phyloP scores from a whole-genome alignment of 2,329 filamentous ascomycete genomes.

The Diaporthe capsici region DNA sequence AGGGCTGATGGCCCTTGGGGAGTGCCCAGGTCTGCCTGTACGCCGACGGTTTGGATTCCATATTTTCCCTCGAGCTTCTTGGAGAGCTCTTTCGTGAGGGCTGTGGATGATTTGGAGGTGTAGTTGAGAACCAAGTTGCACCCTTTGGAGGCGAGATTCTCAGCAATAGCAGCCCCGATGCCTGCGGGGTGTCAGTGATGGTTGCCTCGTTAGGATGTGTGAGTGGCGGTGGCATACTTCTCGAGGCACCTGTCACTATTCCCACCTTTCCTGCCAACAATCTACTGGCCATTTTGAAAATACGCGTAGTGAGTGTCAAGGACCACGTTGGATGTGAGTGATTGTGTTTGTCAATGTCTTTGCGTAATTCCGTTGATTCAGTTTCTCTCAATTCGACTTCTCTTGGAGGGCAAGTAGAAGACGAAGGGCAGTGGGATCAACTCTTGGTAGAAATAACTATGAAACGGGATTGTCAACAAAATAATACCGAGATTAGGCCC shows the following conservation, averaged over 20 bases:
- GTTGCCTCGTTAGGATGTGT: constrained; percentile 17
- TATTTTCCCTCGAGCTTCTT: constrained; percentile 68
- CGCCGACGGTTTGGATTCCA: constrained; percentile 70
- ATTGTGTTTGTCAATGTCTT: not conserved
- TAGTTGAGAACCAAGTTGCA: constrained; percentile 79
- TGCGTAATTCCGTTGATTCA: not conserved
- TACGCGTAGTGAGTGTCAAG: not conserved
- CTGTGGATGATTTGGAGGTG: constrained; percentile 62
- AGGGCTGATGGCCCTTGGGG: constrained; percentile 72
- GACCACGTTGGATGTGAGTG: not conserved
- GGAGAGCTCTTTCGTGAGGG: constrained; percentile 72
- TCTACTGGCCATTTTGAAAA: constrained; percentile 38
- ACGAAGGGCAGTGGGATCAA: not conserved
- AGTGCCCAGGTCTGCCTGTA: constrained; percentile 80
- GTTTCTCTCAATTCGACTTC: not conserved
- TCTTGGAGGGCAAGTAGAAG: not conserved
- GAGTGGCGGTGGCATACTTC: constrained; percentile 67
- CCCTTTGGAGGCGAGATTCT: constrained; percentile 81
- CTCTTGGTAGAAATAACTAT: constrained; percentile 8
- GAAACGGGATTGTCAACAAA: not conserved
- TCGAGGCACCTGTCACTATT: constrained; percentile 65
- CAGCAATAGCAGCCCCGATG: constrained; percentile 75
- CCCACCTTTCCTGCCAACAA: constrained; percentile 42
- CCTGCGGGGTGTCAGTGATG: constrained; percentile 61
- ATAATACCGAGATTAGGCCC: constrained; percentile 16